These are phyloP conservation scores for Ceratobasidium sp. DNA, from an alignment of 1,284 basidiomycete genomes.

Conservation along the genomic window DNA sequence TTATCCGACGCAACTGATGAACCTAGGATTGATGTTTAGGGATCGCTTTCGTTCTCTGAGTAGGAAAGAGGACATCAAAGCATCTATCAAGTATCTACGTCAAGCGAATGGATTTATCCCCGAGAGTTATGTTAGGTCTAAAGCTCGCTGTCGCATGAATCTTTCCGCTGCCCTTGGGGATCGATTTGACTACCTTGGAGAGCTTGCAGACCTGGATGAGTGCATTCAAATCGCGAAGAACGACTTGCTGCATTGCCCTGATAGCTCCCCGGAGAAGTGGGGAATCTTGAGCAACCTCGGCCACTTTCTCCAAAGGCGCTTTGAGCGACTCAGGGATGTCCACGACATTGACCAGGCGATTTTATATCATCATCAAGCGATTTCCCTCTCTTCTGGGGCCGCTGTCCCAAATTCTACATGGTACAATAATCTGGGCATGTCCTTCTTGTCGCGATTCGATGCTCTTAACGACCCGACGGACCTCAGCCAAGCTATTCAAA, in stretches of 20 bases:
- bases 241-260: neutral
- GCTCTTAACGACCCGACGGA: neutral
- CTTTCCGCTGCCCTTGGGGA: no score
- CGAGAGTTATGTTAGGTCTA: no score
- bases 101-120: no score
- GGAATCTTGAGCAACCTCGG: neutral
- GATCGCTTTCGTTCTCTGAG: no score
- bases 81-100: no score
- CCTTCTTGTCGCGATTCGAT: neutral
- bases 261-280: no score
- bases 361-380: neutral
- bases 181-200: neutral
- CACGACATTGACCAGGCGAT: neutral
- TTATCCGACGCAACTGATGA: no score
- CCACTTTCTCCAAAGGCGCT: neutral
- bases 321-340: neutral
- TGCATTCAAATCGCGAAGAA: neutral
- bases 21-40: no score
- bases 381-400: neutral
- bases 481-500: neutral
- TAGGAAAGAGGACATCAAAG: no score
- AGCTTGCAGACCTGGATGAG: neutral
- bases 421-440: neutral
- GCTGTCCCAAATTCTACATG: no score
- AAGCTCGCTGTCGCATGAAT: no score